Evolutionary conservation across 176 grass and related monocot species (phyloP).

Genomic region (Puccinellia tenuiflora): DNA sequence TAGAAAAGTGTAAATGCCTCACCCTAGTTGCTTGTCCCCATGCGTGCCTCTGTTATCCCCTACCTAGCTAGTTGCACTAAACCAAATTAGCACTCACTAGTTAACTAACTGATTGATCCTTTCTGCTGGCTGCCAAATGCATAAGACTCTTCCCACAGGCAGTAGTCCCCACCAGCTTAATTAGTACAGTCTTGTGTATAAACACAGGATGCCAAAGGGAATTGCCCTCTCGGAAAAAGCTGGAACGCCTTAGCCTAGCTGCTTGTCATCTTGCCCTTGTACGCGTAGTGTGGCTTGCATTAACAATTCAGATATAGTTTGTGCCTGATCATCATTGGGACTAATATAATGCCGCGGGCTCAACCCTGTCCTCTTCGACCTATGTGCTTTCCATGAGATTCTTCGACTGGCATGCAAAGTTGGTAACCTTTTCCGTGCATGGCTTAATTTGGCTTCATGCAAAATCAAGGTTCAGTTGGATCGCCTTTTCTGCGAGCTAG

Average conservation of each 20-base stretch:
- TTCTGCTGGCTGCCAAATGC: slow-evolving; percentile 26
- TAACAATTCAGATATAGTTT: slow-evolving; percentile 21
- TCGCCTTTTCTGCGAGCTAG: background rate
- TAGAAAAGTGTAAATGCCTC: slow-evolving; percentile 55
- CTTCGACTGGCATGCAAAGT: slow-evolving; percentile 36
- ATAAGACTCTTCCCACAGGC: slow-evolving; percentile 15
- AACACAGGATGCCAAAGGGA: slow-evolving; percentile 42
- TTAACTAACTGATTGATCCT: background rate
- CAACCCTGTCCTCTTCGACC: slow-evolving; percentile 47
- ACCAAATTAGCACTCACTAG: slow-evolving; percentile 12
- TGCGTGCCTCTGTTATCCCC: slow-evolving; percentile 14
- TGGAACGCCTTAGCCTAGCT: slow-evolving; percentile 40
- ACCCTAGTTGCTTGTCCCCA: slow-evolving; percentile 34
- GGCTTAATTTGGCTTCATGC: background rate
- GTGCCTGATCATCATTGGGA: slow-evolving; percentile 30
- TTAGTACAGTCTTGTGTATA: background rate
- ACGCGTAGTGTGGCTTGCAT: background rate
- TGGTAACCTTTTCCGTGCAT: slow-evolving; percentile 24
- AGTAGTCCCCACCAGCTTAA: background rate
- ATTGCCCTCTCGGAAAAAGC: slow-evolving; percentile 46
- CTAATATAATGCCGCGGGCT: slow-evolving; percentile 25
- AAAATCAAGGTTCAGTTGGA: background rate
- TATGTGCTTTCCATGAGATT: slow-evolving; percentile 54
- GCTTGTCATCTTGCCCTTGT: slow-evolving; percentile 56
- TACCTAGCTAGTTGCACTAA: slow-evolving; percentile 36